Conservation (phyloP, 768 basidiomycete species). For the Tephrocybe sp. region DNA sequence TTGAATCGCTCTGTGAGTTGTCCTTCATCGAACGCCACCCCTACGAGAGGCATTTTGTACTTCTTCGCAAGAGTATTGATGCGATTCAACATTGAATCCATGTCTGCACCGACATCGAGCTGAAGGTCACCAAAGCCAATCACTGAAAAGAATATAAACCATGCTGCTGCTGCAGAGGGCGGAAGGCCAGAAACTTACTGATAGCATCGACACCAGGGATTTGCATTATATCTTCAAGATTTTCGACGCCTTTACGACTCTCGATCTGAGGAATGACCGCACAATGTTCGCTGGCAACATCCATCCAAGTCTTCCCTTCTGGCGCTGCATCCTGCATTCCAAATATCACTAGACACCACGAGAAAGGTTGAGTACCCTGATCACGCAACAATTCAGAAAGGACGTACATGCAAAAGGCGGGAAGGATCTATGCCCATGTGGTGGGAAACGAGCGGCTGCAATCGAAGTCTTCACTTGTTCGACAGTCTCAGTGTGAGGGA, state of each 20-base stretch:
- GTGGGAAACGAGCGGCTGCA: slow-evolving; percentile 1
- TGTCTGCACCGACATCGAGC: not conserved
- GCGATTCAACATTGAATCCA: not conserved
- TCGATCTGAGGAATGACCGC: slow-evolving; percentile 8
- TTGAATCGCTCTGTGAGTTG: not conserved
- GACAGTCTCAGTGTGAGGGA: slow-evolving; percentile 6
- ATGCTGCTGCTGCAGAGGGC: not conserved
- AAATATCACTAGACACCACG: not conserved
- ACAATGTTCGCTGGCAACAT: slow-evolving; percentile 5
- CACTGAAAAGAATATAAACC: not conserved
- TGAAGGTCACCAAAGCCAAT: not conserved
- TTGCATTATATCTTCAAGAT: not conserved
- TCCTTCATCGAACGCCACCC: not conserved
- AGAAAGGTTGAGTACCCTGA: not conserved
- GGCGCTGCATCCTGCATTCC: slow-evolving; percentile 4
- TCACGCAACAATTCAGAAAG: not conserved
- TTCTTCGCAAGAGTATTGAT: slow-evolving; percentile 6
- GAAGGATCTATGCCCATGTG: slow-evolving; percentile 6
- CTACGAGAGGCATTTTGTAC: slow-evolving; percentile 5
- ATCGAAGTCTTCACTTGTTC: slow-evolving; percentile 7
- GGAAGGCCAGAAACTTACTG: not conserved
- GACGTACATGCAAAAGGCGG: slow-evolving; percentile 4
- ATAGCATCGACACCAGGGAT: not conserved
- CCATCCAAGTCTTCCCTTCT: slow-evolving; percentile 7
- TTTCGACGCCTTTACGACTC: not conserved